phyloP scores from a whole-genome alignment of 2,329 filamentous ascomycete species.

The Emericellopsis atlantica region DNA sequence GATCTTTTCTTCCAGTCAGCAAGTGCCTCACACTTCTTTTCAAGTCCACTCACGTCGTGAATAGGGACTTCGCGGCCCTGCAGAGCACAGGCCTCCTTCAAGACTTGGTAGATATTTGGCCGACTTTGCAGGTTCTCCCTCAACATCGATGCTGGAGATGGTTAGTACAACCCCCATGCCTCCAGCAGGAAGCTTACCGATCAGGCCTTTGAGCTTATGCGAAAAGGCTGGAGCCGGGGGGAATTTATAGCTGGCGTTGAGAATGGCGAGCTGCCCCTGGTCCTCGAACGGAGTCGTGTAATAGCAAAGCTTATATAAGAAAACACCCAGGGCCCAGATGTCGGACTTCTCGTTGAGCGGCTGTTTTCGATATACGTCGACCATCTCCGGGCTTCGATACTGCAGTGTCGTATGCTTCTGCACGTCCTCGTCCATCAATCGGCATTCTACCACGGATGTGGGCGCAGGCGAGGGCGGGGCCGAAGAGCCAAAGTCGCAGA shows the following conservation, averaged over 20 bases:
- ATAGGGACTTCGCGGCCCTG: conserved; percentile 77
- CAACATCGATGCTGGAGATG: conserved; percentile 65
- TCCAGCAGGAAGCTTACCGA: conserved; percentile 41
- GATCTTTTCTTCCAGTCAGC: conserved; percentile 38
- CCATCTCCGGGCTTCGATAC: conserved; percentile 96
- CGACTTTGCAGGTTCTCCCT: conserved; percentile 65
- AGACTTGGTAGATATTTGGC: conserved; percentile 89
- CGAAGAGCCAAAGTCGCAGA: conserved; percentile 95
- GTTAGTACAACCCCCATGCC: conserved; percentile 6
- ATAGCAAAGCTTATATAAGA: conserved; percentile 97
- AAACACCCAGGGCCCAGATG: conserved; percentile 91
- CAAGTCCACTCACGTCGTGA: conserved; percentile 58
- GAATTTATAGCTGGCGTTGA: conserved; percentile 91
- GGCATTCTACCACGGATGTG: conserved; percentile 75
- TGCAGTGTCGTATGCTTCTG: conserved; percentile 96
- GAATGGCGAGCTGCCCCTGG: conserved; percentile 89
- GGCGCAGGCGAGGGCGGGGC: conserved; percentile 76
- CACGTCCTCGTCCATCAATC: conserved; percentile 89
- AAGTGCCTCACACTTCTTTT: background rate
- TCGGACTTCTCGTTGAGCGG: conserved; percentile 98
- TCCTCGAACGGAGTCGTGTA: conserved; percentile 99
- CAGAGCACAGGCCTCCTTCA: conserved; percentile 80
- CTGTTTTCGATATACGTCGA: conserved; percentile 92
- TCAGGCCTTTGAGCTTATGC: conserved; percentile 76
- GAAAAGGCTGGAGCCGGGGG: conserved; percentile 84